These are phyloP conservation scores for Tylopilus subfusipes DNA, from an alignment of 768 basidiomycete genomes.

Conservation along the genomic window DNA sequence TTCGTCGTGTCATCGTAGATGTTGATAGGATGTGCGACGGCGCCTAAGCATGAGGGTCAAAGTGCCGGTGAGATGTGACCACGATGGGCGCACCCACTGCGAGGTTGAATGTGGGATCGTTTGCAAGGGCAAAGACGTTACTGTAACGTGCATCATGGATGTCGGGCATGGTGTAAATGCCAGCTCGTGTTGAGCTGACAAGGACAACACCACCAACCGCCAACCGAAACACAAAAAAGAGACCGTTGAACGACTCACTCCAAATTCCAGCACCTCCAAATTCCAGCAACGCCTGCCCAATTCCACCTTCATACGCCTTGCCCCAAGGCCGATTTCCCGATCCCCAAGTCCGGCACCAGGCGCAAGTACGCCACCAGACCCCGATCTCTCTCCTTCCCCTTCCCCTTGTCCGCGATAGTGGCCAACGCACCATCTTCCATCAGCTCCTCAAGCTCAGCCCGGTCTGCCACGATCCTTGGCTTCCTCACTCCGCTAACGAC, in stretches of 20 bases:
- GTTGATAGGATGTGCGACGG: slow-evolving; percentile 52
- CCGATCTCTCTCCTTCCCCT: slow-evolving; percentile 13
- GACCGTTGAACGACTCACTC: slow-evolving; percentile 26
- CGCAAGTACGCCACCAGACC: no score
- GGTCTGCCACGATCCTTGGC: slow-evolving; percentile 13
- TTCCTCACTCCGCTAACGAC: slow-evolving; percentile 1
- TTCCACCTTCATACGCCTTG: slow-evolving; percentile 43
- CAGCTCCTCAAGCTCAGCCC: slow-evolving; percentile 10
- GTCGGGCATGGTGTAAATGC: neutral
- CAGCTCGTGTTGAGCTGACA: no score
- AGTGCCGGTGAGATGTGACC: neutral
- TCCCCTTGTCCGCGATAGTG: slow-evolving; percentile 12
- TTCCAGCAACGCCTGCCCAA: slow-evolving; percentile 54
- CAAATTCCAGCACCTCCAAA: no score
- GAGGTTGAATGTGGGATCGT: slow-evolving; percentile 37
- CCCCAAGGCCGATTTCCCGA: slow-evolving; percentile 21
- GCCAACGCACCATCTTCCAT: neutral
- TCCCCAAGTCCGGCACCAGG: slow-evolving; percentile 4
- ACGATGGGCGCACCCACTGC: slow-evolving; percentile 38
- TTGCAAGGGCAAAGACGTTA: slow-evolving; percentile 45
- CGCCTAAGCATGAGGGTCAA: slow-evolving; percentile 33
- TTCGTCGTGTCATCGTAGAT: slow-evolving; percentile 9
- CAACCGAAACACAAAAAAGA: neutral
- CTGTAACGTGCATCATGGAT: slow-evolving; percentile 20
- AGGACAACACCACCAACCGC: no score